Percentiles rank a stretch among this genome's conserved stretches.
phyloP scores from a whole-genome alignment of 345 rosid genomes.

The Populus davidiana region DNA sequence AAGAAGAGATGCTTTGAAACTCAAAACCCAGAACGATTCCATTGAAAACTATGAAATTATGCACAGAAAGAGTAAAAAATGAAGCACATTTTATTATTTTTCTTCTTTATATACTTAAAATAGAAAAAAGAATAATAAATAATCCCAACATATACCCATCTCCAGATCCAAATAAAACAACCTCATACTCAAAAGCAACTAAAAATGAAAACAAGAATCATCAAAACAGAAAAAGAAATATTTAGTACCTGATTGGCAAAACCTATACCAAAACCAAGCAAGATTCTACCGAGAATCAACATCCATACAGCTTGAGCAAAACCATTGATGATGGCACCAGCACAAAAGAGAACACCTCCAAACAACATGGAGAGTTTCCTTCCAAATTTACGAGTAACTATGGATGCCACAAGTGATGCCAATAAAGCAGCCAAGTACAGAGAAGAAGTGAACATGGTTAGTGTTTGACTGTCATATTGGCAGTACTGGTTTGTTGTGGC shows the following conservation, averaged over 20 bases:
- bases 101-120: constrained; percentile 15
- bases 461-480: constrained; percentile 58
- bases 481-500: constrained; percentile 68
- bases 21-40: constrained; percentile 6
- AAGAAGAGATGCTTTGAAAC: background rate
- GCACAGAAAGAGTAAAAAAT: constrained; percentile 3
- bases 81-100: constrained; percentile 3
- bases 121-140: background rate
- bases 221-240: background rate
- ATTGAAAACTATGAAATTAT: background rate
- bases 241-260: constrained; percentile 88
- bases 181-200: background rate
- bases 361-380: constrained; percentile 80
- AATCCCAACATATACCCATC: background rate
- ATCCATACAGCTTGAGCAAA: constrained; percentile 74
- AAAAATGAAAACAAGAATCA: background rate
- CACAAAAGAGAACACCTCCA: constrained; percentile 76
- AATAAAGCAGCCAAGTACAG: constrained; percentile 81
- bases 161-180: constrained; percentile 11
- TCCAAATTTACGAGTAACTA: constrained; percentile 70
- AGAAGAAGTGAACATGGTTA: constrained; percentile 92
- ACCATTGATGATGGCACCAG: constrained; percentile 86
- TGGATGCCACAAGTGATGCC: constrained; percentile 75
- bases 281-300: constrained; percentile 81
- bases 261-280: constrained; percentile 96